Evolutionary conservation across 2,329 filamentous ascomycete species (phyloP), one percentile per base, ranked within the genome.

Genomic region (Dothistroma pini): DNA sequence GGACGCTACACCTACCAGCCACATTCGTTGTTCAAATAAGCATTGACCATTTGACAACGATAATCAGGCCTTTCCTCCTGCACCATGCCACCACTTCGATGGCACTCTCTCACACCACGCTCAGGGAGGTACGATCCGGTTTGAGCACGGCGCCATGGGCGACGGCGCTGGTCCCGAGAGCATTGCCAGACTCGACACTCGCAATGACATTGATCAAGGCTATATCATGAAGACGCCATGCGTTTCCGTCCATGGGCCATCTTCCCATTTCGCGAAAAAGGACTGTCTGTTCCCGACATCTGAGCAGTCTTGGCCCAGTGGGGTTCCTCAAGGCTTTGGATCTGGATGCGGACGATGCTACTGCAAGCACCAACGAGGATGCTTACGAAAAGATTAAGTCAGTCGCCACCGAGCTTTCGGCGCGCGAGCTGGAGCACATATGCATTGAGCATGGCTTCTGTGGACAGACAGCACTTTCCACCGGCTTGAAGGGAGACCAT

Each of bases 221-320:
- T 70, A 74, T 3, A 74, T 80, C 68, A 76, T 74, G 62, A 76
- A 80, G 62, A 72, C 73, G 31, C 76, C 75, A 76, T 75, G 67
- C 69, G 70, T 4, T 76, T 76, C 49, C 75, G 80, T 19, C 69
- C 75, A 4, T 80, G 78, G 8, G 78, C 75, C 1, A 75, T 81
- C 51, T 83, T 83, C 63, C 78, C 77, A 8, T 84, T 81, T 0
- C 77, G 74, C n/a, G 71, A 79, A 35, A 69, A 74, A n/a, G n/a
- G 0, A 72, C 74, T 0, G 75, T 77, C 0, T 82, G 79, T 78
- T 84, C 81, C 66, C 80, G 79, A 11, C 72, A 84, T 0, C 80
- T 84, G 57, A 81, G 81, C 5, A 82, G 78, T 0, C 72, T 84
- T 50, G 69, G 81, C 38, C 77, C 80, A 0, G 68, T 70, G 1